phyloP scores from a whole-genome alignment of 2,329 filamentous ascomycete genomes.

The Chalara sp. region DNA sequence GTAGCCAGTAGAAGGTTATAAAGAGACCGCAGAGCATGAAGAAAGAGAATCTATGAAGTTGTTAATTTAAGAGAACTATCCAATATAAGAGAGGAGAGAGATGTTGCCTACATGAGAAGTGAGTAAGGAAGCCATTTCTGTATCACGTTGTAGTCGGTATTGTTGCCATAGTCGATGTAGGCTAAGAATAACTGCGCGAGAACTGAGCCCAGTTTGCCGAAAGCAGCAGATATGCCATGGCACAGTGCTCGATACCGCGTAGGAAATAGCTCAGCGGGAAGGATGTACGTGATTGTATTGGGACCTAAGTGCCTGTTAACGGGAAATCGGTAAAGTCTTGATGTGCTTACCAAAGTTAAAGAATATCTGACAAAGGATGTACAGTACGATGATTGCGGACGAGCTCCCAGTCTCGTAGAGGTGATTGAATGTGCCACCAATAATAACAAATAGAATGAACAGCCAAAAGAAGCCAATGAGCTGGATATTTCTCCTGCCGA shows the following conservation, averaged over 20 bases:
- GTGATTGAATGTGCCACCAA: slow-evolving; percentile 52
- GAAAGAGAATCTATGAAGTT: slow-evolving; percentile 9
- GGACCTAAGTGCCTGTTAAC: background rate
- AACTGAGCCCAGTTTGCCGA: slow-evolving; percentile 29
- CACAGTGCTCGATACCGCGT: slow-evolving; percentile 27
- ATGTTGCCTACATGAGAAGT: slow-evolving; percentile 11
- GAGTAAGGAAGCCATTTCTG: slow-evolving; percentile 17
- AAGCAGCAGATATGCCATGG: slow-evolving; percentile 28
- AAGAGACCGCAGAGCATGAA: slow-evolving; percentile 18
- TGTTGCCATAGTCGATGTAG: slow-evolving; percentile 13
- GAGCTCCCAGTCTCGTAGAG: slow-evolving; percentile 32
- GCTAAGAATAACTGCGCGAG: slow-evolving; percentile 20
- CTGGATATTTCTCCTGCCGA: slow-evolving; percentile 75
- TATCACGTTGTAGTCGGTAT: slow-evolving; percentile 7
- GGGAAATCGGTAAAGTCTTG: slow-evolving; percentile 24
- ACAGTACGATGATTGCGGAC: slow-evolving; percentile 50
- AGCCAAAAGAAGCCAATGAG: slow-evolving; percentile 54
- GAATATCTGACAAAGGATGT: slow-evolving; percentile 60
- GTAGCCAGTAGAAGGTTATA: slow-evolving; percentile 12
- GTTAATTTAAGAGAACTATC: background rate
- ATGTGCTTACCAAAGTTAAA: slow-evolving; percentile 49
- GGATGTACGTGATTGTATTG: slow-evolving; percentile 12
- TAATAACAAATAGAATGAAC: slow-evolving; percentile 54
- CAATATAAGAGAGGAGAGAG: background rate
- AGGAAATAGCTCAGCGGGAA: slow-evolving; percentile 30